Conservation (phyloP, 257 asterid genomes). For the Nicotiana undulata region DNA sequence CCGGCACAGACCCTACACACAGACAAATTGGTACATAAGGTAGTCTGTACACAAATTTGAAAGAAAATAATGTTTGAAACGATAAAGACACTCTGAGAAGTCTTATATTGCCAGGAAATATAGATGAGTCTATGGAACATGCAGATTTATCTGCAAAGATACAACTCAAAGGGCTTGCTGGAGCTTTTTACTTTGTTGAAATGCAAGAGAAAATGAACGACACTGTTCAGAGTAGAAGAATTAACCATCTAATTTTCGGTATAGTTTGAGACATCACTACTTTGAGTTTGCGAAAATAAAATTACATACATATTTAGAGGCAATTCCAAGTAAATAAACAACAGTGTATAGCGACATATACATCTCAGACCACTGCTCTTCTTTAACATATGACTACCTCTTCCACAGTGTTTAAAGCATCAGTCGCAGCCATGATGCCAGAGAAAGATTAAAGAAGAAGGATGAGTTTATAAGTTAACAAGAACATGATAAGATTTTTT, state of each 20-base stretch:
- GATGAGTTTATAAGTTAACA: background rate
- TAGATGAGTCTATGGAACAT: background rate
- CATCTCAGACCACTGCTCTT: background rate
- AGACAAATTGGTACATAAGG: background rate
- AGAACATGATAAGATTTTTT: background rate
- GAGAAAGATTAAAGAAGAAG: background rate
- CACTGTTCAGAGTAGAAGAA: background rate
- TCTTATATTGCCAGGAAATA: background rate
- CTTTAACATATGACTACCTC: background rate
- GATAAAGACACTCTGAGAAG: background rate
- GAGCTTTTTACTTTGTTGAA: background rate
- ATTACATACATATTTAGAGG: background rate
- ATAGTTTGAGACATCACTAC: background rate
- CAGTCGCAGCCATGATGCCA: background rate
- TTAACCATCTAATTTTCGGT: background rate
- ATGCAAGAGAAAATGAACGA: background rate
- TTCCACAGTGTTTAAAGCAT: background rate
- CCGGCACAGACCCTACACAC: conserved; percentile 82
- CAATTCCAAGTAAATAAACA: no score
- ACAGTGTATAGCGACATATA: background rate
- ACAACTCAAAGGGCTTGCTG: background rate
- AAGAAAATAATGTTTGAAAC: background rate
- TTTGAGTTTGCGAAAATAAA: background rate
- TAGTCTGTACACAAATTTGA: conserved; percentile 2
- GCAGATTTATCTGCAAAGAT: background rate